phyloP scores from a whole-genome alignment of 2,329 filamentous ascomycete species.

The Ustulina deusta region DNA sequence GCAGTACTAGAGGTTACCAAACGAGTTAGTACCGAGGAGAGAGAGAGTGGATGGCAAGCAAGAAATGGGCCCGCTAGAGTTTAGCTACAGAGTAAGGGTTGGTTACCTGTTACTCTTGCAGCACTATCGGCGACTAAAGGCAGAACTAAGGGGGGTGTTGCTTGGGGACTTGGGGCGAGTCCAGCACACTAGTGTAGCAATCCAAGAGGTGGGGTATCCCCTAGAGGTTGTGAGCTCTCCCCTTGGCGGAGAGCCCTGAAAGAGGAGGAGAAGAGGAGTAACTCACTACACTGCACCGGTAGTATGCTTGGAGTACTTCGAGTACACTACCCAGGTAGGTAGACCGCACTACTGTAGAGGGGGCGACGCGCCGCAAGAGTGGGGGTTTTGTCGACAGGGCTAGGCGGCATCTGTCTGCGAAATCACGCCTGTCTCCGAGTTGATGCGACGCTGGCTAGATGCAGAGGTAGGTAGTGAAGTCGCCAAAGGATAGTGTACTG shows the following conservation, averaged over 20 bases:
- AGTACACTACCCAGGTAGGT: neutral
- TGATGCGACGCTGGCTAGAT: constrained; percentile 32
- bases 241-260: constrained; percentile 21
- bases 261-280: constrained; percentile 23
- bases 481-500: neutral
- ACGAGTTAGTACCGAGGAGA: constrained; percentile 16
- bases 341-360: neutral
- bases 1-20: constrained; percentile 9
- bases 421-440: constrained; percentile 21
- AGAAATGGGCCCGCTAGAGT: constrained; percentile 27
- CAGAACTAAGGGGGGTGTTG: constrained; percentile 11
- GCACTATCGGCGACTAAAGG: constrained; percentile 25
- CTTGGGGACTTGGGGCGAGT: constrained; percentile 13
- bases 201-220: constrained; percentile 7
- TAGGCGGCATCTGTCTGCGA: constrained; percentile 34
- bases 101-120: constrained; percentile 6
- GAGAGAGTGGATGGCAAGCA: neutral
- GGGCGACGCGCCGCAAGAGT: constrained; percentile 17
- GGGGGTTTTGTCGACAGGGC: constrained; percentile 30
- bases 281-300: constrained; percentile 5
- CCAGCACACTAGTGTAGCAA: neutral
- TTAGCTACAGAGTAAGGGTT: constrained; percentile 25
- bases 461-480: constrained; percentile 16
- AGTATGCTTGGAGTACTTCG: neutral
- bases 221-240: constrained; percentile 3